Conservation (phyloP, 169 alveolate species). For the Fabrea salina region DNA sequence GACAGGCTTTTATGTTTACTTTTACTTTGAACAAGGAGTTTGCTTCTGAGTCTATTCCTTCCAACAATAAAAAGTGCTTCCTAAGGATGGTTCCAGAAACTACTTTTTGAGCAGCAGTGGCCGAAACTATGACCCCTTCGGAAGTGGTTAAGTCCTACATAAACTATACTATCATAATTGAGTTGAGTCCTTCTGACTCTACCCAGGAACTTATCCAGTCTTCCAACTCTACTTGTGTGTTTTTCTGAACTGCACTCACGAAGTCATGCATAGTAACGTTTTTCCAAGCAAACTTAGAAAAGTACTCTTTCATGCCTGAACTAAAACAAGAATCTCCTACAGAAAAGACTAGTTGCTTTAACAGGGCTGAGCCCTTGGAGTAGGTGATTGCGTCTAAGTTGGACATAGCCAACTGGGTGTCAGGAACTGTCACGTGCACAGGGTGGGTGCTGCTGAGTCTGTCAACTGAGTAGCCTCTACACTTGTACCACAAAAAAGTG, state of each 20-base stretch:
- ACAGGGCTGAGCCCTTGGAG: conserved; percentile 81
- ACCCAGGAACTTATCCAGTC: neutral
- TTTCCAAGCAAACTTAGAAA: neutral
- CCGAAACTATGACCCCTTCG: neutral
- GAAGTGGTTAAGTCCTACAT: neutral
- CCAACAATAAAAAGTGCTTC: neutral
- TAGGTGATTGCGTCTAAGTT: conserved; percentile 83
- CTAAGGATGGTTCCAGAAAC: neutral
- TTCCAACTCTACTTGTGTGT: neutral
- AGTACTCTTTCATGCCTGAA: conserved; percentile 37
- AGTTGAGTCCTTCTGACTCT: neutral
- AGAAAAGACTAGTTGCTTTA: conserved; percentile 68
- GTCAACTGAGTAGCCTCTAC: conserved; percentile 69
- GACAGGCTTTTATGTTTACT: neutral
- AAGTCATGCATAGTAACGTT: neutral
- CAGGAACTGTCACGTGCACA: conserved; percentile 56
- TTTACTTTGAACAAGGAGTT: neutral
- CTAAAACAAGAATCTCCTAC: conserved; percentile 73
- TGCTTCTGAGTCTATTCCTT: neutral
- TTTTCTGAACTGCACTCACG: neutral
- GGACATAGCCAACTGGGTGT: conserved; percentile 80
- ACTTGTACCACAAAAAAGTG: conserved; percentile 38
- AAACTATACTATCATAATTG: neutral
- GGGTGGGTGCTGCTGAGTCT: conserved; percentile 76
- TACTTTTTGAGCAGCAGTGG: neutral